A percentile compares a stretch with the other conserved stretches of the same genome.
These are phyloP conservation scores for Anthracocystis walkeri DNA, from an alignment of 1,284 basidiomycete genomes.

Conservation along the genomic window DNA sequence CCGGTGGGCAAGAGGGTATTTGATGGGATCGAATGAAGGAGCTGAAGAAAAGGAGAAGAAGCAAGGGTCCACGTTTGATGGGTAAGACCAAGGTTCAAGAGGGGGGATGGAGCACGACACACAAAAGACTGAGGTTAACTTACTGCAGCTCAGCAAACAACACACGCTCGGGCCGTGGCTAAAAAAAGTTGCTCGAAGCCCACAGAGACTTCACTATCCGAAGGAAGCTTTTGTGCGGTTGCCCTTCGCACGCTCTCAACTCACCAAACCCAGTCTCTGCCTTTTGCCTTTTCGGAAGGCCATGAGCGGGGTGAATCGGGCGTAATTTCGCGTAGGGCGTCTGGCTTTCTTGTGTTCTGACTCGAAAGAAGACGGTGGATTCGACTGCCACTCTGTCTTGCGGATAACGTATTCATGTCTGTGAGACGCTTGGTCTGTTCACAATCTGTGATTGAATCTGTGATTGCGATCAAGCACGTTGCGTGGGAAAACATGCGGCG, in stretches of 20 bases:
- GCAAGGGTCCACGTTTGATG: slow-evolving; percentile 3
- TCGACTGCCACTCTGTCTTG: neutral
- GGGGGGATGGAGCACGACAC: neutral
- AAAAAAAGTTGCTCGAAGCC: slow-evolving; percentile 1
- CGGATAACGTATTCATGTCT: no score
- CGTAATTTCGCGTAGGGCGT: neutral
- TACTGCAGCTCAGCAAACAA: neutral
- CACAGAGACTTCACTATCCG: neutral
- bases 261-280: neutral
- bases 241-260: neutral
- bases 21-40: neutral
- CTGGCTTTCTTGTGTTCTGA: neutral
- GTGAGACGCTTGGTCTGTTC: neutral
- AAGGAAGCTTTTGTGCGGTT: no score
- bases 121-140: neutral
- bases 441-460: neutral
- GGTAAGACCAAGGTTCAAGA: no score
- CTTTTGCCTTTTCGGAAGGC: neutral
- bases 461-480: neutral
- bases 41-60: neutral
- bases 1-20: neutral
- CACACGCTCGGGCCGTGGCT: neutral
- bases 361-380: neutral
- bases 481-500: neutral
- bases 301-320: slow-evolving; percentile 2